Evolutionary conservation across 148 eudicot genomes (phyloP).

Genomic region (Silene latifolia): DNA sequence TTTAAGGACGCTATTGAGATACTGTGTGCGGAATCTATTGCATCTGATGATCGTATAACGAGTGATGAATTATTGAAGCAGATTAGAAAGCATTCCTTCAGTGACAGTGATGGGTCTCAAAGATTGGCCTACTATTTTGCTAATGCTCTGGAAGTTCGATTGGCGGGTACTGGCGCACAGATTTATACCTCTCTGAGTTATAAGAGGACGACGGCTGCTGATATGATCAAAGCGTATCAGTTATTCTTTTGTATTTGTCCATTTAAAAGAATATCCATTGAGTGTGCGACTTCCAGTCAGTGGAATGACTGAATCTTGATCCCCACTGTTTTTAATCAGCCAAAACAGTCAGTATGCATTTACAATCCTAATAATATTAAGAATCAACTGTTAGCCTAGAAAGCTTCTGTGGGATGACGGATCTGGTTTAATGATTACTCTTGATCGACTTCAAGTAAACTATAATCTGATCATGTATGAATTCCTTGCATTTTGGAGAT

Average conservation of each 20-base stretch:
- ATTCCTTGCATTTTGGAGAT: too few relatives aligned
- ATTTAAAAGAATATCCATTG: slow-evolving; percentile 39
- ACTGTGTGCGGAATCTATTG: slow-evolving; percentile 46
- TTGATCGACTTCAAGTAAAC: too few relatives aligned
- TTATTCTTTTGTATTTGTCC: slow-evolving; percentile 42
- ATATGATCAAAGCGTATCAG: slow-evolving; percentile 46
- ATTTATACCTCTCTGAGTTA: slow-evolving; percentile 35
- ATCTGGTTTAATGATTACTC: too few relatives aligned
- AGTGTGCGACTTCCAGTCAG: too few relatives aligned
- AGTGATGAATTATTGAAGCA: slow-evolving; percentile 41
- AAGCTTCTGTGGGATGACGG: too few relatives aligned
- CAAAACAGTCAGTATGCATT: too few relatives aligned
- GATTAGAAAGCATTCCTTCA: slow-evolving; percentile 41
- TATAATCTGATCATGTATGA: too few relatives aligned
- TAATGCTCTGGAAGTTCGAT: slow-evolving; percentile 46
- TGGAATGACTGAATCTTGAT: too few relatives aligned
- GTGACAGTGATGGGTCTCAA: slow-evolving; percentile 39
- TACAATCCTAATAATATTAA: too few relatives aligned
- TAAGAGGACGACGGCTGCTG: slow-evolving; percentile 38
- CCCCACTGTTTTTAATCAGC: too few relatives aligned
- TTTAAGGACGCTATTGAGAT: slow-evolving; percentile 34
- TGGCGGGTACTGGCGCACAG: slow-evolving; percentile 44
- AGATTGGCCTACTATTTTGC: slow-evolving; percentile 45
- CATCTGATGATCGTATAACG: slow-evolving; percentile 39
- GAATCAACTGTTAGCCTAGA: too few relatives aligned